Percentiles rank a stretch among this genome's conserved stretches.
phyloP scores from a whole-genome alignment of 2,329 filamentous ascomycete genomes.

The Bertia moriformis region DNA sequence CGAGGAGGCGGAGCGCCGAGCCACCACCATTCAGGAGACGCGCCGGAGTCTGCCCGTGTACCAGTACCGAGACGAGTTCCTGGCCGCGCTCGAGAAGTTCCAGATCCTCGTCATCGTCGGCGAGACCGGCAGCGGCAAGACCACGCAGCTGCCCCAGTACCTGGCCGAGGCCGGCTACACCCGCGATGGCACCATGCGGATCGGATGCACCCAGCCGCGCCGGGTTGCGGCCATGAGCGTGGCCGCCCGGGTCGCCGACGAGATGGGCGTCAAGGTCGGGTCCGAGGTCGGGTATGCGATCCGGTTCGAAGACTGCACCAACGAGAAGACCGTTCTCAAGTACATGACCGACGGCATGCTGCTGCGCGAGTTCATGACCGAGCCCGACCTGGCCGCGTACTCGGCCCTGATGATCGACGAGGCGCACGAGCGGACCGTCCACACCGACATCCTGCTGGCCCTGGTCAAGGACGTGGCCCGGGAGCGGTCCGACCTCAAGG shows the following conservation, averaged over 20 bases:
- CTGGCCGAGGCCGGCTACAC: constrained; percentile 55
- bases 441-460: constrained; percentile 55
- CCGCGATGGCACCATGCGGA: constrained; percentile 45
- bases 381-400: constrained; percentile 50
- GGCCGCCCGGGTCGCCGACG: constrained; percentile 56
- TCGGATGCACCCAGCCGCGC: constrained; percentile 59
- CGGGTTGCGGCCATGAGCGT: constrained; percentile 65
- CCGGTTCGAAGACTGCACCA: constrained; percentile 57
- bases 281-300: constrained; percentile 60
- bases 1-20: constrained; percentile 54
- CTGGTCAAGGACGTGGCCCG: constrained; percentile 54
- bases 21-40: constrained; percentile 53
- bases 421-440: constrained; percentile 56
- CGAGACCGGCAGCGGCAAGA: constrained; percentile 61
- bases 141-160: constrained; percentile 59
- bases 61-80: constrained; percentile 46
- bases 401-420: constrained; percentile 61
- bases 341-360: constrained; percentile 66
- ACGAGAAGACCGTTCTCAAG: constrained; percentile 53
- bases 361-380: constrained; percentile 50
- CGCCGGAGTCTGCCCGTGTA: constrained; percentile 58
- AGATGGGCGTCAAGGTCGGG: constrained; percentile 53
- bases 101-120: constrained; percentile 58
- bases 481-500: constrained; percentile 49
- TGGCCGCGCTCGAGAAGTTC: constrained; percentile 46